These are phyloP conservation scores for Mucor saturninus DNA, from an alignment of 371 early-diverging fungal genomes.

Conservation along the genomic window DNA sequence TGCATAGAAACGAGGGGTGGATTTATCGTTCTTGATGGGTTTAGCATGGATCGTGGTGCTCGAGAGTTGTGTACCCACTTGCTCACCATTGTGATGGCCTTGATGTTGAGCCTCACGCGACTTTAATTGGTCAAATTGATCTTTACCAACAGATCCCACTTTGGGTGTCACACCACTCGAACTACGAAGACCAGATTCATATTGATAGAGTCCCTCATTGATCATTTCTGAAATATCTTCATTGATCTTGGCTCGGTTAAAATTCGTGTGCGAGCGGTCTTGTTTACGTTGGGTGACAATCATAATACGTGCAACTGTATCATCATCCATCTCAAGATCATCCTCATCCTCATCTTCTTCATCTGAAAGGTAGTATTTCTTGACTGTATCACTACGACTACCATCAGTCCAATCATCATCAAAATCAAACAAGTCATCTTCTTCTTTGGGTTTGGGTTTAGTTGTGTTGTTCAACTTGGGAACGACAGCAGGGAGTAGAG, in stretches of 20 bases:
- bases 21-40: slow-evolving; percentile 45
- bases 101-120: slow-evolving; percentile 21
- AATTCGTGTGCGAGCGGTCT: slow-evolving; percentile 74
- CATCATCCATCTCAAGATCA: slow-evolving; percentile 83
- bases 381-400: slow-evolving; percentile 59
- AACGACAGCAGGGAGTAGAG: slow-evolving; percentile 29
- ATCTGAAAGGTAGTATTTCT: slow-evolving; percentile 71
- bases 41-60: slow-evolving; percentile 30
- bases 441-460: slow-evolving; percentile 44
- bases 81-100: slow-evolving; percentile 13
- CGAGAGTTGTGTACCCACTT: slow-evolving; percentile 30
- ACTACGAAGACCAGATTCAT: slow-evolving; percentile 75
- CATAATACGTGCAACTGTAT: slow-evolving; percentile 83
- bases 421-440: slow-evolving; percentile 79
- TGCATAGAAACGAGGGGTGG: slow-evolving; percentile 68
- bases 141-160: slow-evolving; percentile 71
- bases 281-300: slow-evolving; percentile 90
- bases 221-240: slow-evolving; percentile 92
- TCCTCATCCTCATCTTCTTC: slow-evolving; percentile 70
- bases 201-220: slow-evolving; percentile 92
- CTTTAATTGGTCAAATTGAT: slow-evolving; percentile 63
- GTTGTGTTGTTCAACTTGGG: slow-evolving; percentile 27
- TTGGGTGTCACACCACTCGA: slow-evolving; percentile 50
- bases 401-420: slow-evolving; percentile 67
- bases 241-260: slow-evolving; percentile 83